phyloP scores from a whole-genome alignment of 345 rosid genomes.

The Cardamine occulta region DNA sequence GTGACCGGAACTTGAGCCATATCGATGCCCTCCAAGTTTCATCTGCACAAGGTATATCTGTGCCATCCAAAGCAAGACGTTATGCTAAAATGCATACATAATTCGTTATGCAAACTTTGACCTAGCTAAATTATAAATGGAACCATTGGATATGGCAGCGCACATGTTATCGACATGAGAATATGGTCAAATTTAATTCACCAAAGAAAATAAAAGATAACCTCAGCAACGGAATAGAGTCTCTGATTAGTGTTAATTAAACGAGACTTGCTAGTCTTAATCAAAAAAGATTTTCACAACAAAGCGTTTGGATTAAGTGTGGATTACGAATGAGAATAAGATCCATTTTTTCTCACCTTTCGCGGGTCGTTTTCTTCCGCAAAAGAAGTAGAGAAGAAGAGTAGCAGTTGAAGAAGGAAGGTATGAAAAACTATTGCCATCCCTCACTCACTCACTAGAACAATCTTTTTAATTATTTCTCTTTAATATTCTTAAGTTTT shows the following conservation, averaged over 20 bases:
- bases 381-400: conserved; percentile 14
- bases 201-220: not conserved
- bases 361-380: conserved; percentile 19
- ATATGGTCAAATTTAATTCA: not conserved
- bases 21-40: conserved; percentile 37
- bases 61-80: conserved; percentile 16
- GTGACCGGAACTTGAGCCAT: conserved; percentile 38
- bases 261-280: not conserved
- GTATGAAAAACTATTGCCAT: conserved; percentile 7
- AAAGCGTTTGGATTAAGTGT: not conserved
- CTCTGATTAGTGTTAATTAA: not conserved
- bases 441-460: conserved; percentile 7
- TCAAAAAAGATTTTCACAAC: not conserved
- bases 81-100: not conserved
- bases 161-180: not conserved
- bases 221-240: not conserved
- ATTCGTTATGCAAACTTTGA: not conserved
- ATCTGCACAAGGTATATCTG: conserved; percentile 38
- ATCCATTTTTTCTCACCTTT: conserved; percentile 13
- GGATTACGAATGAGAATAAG: not conserved
- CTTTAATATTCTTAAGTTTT: not conserved
- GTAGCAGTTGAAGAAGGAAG: conserved; percentile 29
- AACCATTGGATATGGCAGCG: not conserved
- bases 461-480: not conserved
- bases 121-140: not conserved